Conservation (phyloP, 1,284 basidiomycete species). For the Cronartium quercuum region DNA sequence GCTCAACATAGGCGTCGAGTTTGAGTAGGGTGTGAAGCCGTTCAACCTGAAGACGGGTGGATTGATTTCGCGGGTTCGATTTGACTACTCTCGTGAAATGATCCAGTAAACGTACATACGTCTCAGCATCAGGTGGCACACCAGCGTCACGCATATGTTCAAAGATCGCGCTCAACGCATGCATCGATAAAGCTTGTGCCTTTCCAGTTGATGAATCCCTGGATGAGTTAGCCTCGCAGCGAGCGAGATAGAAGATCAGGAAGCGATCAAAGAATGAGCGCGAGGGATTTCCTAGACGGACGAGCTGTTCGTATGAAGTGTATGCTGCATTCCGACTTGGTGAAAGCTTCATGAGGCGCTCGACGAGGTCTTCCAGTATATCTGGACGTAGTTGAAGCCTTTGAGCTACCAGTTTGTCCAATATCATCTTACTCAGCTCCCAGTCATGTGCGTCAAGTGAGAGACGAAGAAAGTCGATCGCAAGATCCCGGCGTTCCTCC, state of each 20-base stretch:
- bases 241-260: conserved; percentile 42
- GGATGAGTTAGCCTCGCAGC: conserved; percentile 58
- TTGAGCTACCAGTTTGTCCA: background rate
- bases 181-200: conserved; percentile 48
- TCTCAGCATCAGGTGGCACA: conserved; percentile 56
- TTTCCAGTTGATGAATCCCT: conserved; percentile 55
- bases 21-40: conserved; percentile 71
- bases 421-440: background rate
- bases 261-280: conserved; percentile 30
- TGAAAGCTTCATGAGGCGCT: background rate
- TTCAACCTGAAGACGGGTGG: conserved; percentile 52
- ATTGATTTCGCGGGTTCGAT: conserved; percentile 40
- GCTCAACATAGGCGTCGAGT: conserved; percentile 66
- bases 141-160: conserved; percentile 71
- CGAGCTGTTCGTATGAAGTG: conserved; percentile 2
- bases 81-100: conserved; percentile 49
- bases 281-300: conserved; percentile 1
- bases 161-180: conserved; percentile 62
- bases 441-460: background rate
- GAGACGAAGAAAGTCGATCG: background rate
- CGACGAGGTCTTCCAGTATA: background rate
- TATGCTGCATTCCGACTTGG: conserved; percentile 7
- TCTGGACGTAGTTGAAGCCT: background rate
- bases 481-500: background rate
- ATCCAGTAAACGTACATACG: conserved; percentile 67